Conservation (phyloP, 371 early-diverging fungal species). For the Umbelopsis sp. region DNA sequence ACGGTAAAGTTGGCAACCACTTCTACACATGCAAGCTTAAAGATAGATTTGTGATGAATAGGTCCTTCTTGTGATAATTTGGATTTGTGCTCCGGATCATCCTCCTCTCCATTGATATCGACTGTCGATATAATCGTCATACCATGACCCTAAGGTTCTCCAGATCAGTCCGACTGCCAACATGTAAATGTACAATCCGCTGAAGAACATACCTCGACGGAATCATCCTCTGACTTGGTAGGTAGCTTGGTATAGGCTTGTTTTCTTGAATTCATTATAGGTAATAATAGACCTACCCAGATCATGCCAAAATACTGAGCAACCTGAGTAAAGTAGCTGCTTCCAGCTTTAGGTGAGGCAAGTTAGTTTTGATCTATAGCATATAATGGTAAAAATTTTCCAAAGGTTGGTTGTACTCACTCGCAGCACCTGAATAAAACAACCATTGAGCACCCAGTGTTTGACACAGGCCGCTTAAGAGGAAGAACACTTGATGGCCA, state of each 20-base stretch:
- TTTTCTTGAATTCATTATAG: slow-evolving; percentile 35
- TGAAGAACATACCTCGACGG: slow-evolving; percentile 1
- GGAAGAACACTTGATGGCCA: slow-evolving; percentile 57
- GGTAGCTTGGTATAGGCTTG: slow-evolving; percentile 21
- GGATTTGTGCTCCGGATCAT: slow-evolving; percentile 20
- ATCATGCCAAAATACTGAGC: slow-evolving; percentile 63
- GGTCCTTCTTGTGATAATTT: slow-evolving; percentile 34
- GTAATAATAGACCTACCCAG: slow-evolving; percentile 61
- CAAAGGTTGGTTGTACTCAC: slow-evolving; percentile 29
- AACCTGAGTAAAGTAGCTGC: slow-evolving; percentile 58
- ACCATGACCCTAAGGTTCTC: slow-evolving; percentile 4
- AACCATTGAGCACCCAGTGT: slow-evolving; percentile 68
- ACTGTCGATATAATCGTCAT: slow-evolving; percentile 19
- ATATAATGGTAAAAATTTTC: no score
- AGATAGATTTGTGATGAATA: slow-evolving; percentile 52
- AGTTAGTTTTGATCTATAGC: neutral
- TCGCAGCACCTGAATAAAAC: slow-evolving; percentile 70
- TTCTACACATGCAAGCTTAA: slow-evolving; percentile 64
- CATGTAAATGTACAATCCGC: neutral
- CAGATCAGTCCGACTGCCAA: slow-evolving; percentile 8
- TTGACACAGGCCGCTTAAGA: slow-evolving; percentile 58
- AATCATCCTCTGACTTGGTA: slow-evolving; percentile 25
- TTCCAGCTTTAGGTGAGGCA: slow-evolving; percentile 39
- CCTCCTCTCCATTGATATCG: slow-evolving; percentile 12
- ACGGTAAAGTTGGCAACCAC: slow-evolving; percentile 71